Evolutionary conservation across 1,284 basidiomycete species (phyloP).

Genomic region (Flammula alnicola): DNA sequence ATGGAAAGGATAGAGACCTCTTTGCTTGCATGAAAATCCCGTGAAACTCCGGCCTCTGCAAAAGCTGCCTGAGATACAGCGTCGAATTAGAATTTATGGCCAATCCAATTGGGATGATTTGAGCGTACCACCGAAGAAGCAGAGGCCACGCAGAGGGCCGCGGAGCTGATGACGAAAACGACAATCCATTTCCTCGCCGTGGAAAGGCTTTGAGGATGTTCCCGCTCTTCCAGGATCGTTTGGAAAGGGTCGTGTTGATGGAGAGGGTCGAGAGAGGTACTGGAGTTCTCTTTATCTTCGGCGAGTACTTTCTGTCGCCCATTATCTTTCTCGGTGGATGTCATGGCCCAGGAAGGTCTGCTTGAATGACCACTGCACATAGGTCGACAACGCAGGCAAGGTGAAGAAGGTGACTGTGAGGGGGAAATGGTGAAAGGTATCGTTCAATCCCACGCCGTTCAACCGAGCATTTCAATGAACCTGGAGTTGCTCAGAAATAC

Average conservation of each 20-base stretch:
- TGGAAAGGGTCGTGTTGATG: constrained; percentile 21
- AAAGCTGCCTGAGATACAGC: constrained; percentile 55
- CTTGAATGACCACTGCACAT: too few species aligned
- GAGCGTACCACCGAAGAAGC: constrained; percentile 70
- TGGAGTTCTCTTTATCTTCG: too few species aligned
- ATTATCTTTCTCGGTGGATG: too few species aligned
- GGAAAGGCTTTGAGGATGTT: constrained; percentile 57
- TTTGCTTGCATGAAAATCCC: constrained; percentile 62
- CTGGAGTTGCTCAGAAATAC: too few species aligned
- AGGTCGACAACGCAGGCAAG: too few species aligned
- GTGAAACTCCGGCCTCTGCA: constrained; percentile 64
- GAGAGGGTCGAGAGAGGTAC: neutral
- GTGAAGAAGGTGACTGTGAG: too few species aligned
- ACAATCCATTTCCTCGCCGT: constrained; percentile 59
- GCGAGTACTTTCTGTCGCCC: too few species aligned
- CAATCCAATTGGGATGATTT: neutral
- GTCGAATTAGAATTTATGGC: neutral
- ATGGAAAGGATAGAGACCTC: constrained; percentile 74
- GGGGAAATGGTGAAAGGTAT: too few species aligned
- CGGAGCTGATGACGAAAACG: constrained; percentile 55
- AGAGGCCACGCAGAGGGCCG: constrained; percentile 69
- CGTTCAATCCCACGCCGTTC: too few species aligned
- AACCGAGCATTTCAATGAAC: too few species aligned
- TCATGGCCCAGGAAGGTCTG: too few species aligned
- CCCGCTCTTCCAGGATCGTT: constrained; percentile 48